Conservation (phyloP, 257 asterid genomes). For the Verbena officinalis region DNA sequence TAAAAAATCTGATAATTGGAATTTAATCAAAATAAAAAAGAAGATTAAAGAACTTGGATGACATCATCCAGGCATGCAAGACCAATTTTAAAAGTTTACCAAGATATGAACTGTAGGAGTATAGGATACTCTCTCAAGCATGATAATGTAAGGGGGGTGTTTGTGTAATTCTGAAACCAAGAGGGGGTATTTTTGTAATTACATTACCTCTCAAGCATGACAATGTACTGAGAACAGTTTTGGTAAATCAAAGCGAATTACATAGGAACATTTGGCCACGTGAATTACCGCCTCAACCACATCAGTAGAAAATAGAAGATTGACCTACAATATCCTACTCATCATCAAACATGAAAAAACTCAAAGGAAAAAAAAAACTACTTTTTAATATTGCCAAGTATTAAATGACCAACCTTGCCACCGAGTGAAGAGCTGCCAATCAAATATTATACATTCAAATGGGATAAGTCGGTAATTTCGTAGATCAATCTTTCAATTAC, state of each 20-base stretch:
- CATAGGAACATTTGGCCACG: slow-evolving; percentile 59
- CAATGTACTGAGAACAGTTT: slow-evolving; percentile 61
- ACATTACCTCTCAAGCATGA: slow-evolving; percentile 88
- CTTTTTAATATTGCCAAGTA: too few species aligned
- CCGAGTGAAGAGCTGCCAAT: slow-evolving; percentile 53
- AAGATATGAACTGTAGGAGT: too few species aligned
- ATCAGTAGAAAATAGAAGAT: slow-evolving; percentile 71
- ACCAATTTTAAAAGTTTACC: too few species aligned
- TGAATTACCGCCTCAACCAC: slow-evolving; percentile 71
- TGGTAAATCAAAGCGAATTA: slow-evolving; percentile 80
- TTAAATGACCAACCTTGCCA: too few species aligned
- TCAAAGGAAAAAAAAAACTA: too few species aligned
- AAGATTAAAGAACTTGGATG: too few species aligned
- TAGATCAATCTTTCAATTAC: slow-evolving; percentile 70
- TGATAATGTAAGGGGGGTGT: too few species aligned
- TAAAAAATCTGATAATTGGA: too few species aligned
- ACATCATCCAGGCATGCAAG: too few species aligned
- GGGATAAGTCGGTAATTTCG: slow-evolving; percentile 49
- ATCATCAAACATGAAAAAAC: slow-evolving; percentile 31
- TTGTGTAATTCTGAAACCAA: too few species aligned
- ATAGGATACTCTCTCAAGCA: too few species aligned
- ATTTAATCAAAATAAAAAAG: too few species aligned
- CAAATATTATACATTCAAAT: slow-evolving; percentile 51
- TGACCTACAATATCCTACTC: slow-evolving; percentile 54
- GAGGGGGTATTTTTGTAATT: background rate